Percentiles rank a stretch among this genome's conserved stretches.
phyloP scores from a whole-genome alignment of 2,329 filamentous ascomycete genomes.

The Metarhizium robertsii region DNA sequence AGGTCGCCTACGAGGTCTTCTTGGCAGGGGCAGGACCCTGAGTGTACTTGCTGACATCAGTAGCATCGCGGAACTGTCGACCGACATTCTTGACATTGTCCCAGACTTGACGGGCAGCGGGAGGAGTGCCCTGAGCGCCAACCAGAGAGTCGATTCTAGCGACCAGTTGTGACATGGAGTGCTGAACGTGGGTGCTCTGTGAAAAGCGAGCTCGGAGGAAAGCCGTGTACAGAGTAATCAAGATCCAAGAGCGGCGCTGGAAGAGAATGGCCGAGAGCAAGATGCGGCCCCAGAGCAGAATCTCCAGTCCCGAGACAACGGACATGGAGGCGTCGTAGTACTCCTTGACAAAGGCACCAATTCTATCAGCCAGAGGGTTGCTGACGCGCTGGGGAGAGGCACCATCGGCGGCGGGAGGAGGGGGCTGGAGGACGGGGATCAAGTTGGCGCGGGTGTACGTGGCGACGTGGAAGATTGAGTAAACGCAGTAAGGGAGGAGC shows the following conservation, averaged over 20 bases:
- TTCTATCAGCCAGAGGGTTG: constrained; percentile 65
- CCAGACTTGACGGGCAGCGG: constrained; percentile 71
- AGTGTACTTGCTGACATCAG: constrained; percentile 68
- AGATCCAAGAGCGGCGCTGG: constrained; percentile 82
- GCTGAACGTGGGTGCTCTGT: constrained; percentile 90
- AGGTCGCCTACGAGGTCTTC: constrained; percentile 29
- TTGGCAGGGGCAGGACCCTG: constrained; percentile 44
- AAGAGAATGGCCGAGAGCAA: constrained; percentile 76
- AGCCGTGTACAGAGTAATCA: constrained; percentile 74
- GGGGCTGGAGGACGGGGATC: constrained; percentile 74
- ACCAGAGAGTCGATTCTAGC: constrained; percentile 72
- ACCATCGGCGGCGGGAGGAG: constrained; percentile 44
- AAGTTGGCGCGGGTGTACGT: constrained; percentile 93
- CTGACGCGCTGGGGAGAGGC: constrained; percentile 44
- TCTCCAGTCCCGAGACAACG: constrained; percentile 80
- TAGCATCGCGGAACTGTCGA: constrained; percentile 67
- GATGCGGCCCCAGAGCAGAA: constrained; percentile 77
- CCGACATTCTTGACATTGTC: constrained; percentile 63
- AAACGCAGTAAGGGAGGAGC: constrained; percentile 88
- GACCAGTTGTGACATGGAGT: constrained; percentile 61
- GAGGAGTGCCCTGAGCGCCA: constrained; percentile 79
- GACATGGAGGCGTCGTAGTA: constrained; percentile 98
- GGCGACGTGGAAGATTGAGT: constrained; percentile 96
- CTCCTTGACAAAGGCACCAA: constrained; percentile 90
- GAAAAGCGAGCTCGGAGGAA: constrained; percentile 87